A percentile compares a stretch with the other conserved stretches of the same genome.
phyloP scores from a whole-genome alignment of 129 eudicot species.

The Lactuca sativa region DNA sequence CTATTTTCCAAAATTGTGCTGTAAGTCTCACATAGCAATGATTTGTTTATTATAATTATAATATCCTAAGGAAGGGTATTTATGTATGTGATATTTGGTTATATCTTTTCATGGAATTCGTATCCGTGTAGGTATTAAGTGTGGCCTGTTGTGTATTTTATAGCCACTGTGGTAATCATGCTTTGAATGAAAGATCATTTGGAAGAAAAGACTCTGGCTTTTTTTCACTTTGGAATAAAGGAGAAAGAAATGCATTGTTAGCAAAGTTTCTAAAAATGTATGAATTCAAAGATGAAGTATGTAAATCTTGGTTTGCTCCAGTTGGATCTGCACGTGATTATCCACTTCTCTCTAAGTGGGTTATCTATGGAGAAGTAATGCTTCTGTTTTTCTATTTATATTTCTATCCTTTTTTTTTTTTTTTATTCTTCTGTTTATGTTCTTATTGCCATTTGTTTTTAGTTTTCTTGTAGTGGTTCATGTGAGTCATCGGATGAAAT shows the following conservation, averaged over 20 bases:
- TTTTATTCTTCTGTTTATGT: neutral
- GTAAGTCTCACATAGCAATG: constrained; percentile 48
- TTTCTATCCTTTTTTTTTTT: neutral
- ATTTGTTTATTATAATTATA: too few species aligned
- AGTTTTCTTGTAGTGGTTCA: constrained; percentile 77
- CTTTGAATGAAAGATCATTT: constrained; percentile 67
- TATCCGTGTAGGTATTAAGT: constrained; percentile 82
- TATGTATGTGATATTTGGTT: too few species aligned
- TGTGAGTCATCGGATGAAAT: constrained; percentile 87
- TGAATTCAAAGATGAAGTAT: constrained; percentile 85
- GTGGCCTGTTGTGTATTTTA: constrained; percentile 97
- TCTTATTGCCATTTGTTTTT: neutral
- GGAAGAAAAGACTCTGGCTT: constrained; percentile 63
- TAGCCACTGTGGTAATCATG: constrained; percentile 99
- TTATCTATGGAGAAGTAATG: constrained; percentile 87
- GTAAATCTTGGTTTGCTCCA: constrained; percentile 98
- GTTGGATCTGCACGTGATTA: constrained; percentile 99
- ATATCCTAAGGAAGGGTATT: neutral
- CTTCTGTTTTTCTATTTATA: neutral
- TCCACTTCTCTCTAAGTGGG: constrained; percentile 96
- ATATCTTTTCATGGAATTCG: constrained; percentile 27
- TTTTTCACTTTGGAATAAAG: constrained; percentile 77
- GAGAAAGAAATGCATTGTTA: constrained; percentile 69
- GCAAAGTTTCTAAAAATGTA: constrained; percentile 74
- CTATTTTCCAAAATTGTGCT: constrained; percentile 89